Conservation (phyloP, 1,284 basidiomycete genomes). For the Papiliotrema terrestris region DNA sequence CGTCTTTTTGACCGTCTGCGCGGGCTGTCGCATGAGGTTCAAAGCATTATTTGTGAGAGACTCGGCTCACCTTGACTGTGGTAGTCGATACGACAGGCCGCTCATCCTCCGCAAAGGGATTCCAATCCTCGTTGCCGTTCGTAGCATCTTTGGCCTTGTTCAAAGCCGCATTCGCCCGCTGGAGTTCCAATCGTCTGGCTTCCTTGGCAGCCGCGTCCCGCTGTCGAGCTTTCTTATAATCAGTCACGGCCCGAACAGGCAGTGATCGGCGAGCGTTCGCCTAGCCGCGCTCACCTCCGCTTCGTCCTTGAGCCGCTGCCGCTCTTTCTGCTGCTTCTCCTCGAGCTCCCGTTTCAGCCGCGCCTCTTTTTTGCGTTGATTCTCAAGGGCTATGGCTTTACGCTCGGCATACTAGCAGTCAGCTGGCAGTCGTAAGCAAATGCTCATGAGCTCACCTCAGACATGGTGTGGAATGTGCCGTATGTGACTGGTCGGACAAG, state of each 20-base stretch:
- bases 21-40: too few relatives aligned
- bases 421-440: too few relatives aligned
- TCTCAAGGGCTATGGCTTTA: slow-evolving; percentile 34
- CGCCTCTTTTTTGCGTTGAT: slow-evolving; percentile 40
- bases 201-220: slow-evolving; percentile 34
- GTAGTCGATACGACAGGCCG: not conserved
- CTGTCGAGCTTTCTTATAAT: too few relatives aligned
- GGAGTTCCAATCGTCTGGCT: slow-evolving; percentile 36
- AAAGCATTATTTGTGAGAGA: too few relatives aligned
- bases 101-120: slow-evolving; percentile 45
- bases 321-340: slow-evolving; percentile 33
- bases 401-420: slow-evolving; percentile 32
- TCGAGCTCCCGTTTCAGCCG: slow-evolving; percentile 32
- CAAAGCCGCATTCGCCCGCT: slow-evolving; percentile 34
- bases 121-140: slow-evolving; percentile 17
- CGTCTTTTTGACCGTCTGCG: too few relatives aligned
- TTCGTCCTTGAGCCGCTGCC: slow-evolving; percentile 33
- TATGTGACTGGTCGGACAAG: not conserved
- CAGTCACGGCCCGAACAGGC: not conserved
- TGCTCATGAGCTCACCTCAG: slow-evolving; percentile 16
- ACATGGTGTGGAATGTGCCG: slow-evolving; percentile 12
- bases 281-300: slow-evolving; percentile 32
- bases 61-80: not conserved
- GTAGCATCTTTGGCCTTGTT: slow-evolving; percentile 9
- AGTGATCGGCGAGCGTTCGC: not conserved